Base-by-base conservation (phyloP, 2,329 filamentous ascomycete genomes). In the Fusarium buharicum region DNA sequence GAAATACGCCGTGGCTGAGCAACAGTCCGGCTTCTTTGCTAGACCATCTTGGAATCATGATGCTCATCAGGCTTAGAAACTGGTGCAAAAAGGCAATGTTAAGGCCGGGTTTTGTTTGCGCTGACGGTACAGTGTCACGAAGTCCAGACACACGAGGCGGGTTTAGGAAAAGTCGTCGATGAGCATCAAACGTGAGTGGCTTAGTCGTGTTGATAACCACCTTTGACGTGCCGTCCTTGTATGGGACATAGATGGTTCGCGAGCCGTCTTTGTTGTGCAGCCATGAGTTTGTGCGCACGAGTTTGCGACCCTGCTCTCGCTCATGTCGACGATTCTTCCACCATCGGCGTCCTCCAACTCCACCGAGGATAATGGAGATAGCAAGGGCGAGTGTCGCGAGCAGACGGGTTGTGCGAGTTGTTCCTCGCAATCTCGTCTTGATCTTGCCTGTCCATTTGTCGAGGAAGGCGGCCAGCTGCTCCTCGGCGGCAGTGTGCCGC, bases 21-120 rank as follows among this genome's bases (percentile, higher is more conserved):
- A 99, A 81, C 62, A 99, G 79, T 1, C 93, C 94, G 0, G 94
- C 93, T 79, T 98, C 95, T 75, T 99, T 99, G 75, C 93, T 97
- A 14, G 90, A 90, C 90, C 94, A 97, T 62, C 94, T 83, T 6
- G 95, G 95, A 61, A 99, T 91, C 92, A 98, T 96, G 73, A 99
- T 98, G 77, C 93, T 97, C 79, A 98, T 87, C 50, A 99, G 79
- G 72, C 94, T 97, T 47, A 98, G 83, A 70, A 99, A 98, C 77
- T 99, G 95, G 75, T 99, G 95, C 49, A 99, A 77, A 71, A 99
- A 99, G 11, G 95, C 95, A 55, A 99, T 83, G 73, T 99, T 99
- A 34, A 99, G 80, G 1, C 95, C 95, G 0, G 95, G 93, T 75
- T 97, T 98, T 4, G 93, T 94, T 74, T 96, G 91, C 10, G 91